Evolutionary conservation across 2,329 filamentous ascomycete genomes (phyloP).

Genomic region (Pseudogymnoascus pannorum): DNA sequence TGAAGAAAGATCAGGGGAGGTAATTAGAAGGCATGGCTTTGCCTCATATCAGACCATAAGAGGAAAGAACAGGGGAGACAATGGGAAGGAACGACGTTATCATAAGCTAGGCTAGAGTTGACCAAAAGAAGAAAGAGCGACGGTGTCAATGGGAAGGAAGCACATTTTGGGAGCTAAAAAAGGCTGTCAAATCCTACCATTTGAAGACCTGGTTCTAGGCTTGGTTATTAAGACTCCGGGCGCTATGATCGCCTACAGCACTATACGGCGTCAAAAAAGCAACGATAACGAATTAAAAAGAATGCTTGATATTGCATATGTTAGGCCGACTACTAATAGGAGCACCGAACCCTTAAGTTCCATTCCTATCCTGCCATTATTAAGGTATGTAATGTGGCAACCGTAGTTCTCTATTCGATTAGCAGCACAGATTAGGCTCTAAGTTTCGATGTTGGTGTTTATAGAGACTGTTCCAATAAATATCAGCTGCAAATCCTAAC

Average conservation of each 20-base stretch:
- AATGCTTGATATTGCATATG: neutral
- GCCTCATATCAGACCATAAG: neutral
- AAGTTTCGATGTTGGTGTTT: neutral
- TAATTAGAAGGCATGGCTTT: neutral
- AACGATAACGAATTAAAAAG: neutral
- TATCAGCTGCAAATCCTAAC: neutral
- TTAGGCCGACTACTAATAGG: neutral
- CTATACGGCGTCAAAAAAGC: neutral
- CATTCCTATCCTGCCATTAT: neutral
- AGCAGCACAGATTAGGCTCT: neutral
- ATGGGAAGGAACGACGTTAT: neutral
- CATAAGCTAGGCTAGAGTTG: neutral
- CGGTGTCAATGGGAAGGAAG: neutral
- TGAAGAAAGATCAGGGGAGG: neutral
- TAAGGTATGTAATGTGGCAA: neutral
- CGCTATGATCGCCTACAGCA: neutral
- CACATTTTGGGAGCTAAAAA: neutral
- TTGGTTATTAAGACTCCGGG: neutral
- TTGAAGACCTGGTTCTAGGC: neutral
- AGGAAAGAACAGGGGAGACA: neutral
- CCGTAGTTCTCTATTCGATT: neutral
- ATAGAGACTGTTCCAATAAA: conserved; percentile 1
- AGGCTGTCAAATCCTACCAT: neutral
- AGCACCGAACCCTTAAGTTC: neutral
- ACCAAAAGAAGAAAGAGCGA: neutral